Evolutionary conservation across 2,329 filamentous ascomycete species (phyloP), one percentile per base, ranked within the genome.

Genomic region (Pseudogymnoascus sp.): DNA sequence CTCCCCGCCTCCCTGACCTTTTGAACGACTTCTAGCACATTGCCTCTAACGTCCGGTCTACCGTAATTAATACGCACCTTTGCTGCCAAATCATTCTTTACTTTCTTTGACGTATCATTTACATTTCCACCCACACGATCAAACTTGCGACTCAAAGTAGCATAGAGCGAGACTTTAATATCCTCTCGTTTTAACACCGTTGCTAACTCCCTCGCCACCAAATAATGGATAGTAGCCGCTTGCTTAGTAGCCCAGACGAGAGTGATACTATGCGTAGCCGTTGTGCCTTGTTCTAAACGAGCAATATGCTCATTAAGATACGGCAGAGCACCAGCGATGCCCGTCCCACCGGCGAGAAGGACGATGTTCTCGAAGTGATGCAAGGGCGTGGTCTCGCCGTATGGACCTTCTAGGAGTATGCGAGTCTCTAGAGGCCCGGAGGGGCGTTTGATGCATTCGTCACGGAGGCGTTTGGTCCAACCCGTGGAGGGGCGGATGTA

Each of bases 401-500:
- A 79, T 0, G 77, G 77, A 0, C 77, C 77, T 12, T 79, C 77
- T 5, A 79, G 70, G 0, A 78, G 66, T 0, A 79, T 68, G 0
- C 72, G 70, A 22, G 39, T 43, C 14, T 68, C 67, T 14, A 68
- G 69, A 11, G 62, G 65, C 25, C 50, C 66, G 30, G 58, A 64
- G 16, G 67, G 66, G 39, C 67, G 70, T 30, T 60, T 63, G 41
- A 70, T 65, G 60, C 70, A 78, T 61, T 72, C 66, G 30, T 71
- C 65, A 38, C 72, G 72, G 8, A 81, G 73, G n/a, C 75, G 72
- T 4, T 71, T 74, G 1, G 79, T 82, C 72, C 79, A 80, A 57
- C 79, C 78, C 58, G 77, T 71, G 65, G 78, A 80, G 0, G 79
- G 79, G 1, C 79, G 75, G 58, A 81, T 74, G 65, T 78, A 76